Percentiles rank a stretch among this genome's conserved stretches.
Evolutionary conservation across 257 asterid genomes (phyloP).

Genomic region (Salvia hispanica): DNA sequence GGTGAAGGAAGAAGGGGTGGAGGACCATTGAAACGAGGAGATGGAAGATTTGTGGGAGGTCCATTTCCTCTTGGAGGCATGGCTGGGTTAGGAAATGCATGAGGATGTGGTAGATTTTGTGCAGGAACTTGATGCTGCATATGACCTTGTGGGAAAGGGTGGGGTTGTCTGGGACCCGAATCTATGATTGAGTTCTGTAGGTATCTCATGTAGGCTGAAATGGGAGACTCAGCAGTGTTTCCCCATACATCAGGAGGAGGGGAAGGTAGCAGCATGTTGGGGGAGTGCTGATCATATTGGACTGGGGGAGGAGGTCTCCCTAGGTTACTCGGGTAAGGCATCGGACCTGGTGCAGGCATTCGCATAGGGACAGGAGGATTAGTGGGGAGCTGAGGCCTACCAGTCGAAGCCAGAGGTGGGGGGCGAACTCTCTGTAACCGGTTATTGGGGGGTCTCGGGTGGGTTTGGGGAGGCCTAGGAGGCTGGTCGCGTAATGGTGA

Average conservation of each 20-base stretch:
- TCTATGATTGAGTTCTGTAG: constrained; percentile 76
- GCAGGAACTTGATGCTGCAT: constrained; percentile 34
- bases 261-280: constrained; percentile 41
- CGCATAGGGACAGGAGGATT: constrained; percentile 49
- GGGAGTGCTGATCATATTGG: constrained; percentile 61
- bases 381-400: constrained; percentile 62
- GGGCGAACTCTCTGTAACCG: constrained; percentile 83
- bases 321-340: constrained; percentile 51
- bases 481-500: constrained; percentile 70
- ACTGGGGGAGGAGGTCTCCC: constrained; percentile 49
- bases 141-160: constrained; percentile 38
- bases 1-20: constrained; percentile 23
- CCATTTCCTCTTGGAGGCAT: too few species aligned
- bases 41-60: constrained; percentile 18
- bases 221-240: constrained; percentile 79
- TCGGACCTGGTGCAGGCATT: constrained; percentile 37
- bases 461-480: constrained; percentile 62
- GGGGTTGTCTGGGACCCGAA: constrained; percentile 48
- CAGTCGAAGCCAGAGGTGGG: constrained; percentile 73
- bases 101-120: too few species aligned
- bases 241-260: constrained; percentile 70
- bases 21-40: constrained; percentile 62
- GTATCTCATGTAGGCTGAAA: constrained; percentile 84
- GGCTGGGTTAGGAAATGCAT: too few species aligned
- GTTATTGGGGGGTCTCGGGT: constrained; percentile 67